Conservation (phyloP, 2,329 filamentous ascomycete species). For the Ceratocystiopsis minuta region DNA sequence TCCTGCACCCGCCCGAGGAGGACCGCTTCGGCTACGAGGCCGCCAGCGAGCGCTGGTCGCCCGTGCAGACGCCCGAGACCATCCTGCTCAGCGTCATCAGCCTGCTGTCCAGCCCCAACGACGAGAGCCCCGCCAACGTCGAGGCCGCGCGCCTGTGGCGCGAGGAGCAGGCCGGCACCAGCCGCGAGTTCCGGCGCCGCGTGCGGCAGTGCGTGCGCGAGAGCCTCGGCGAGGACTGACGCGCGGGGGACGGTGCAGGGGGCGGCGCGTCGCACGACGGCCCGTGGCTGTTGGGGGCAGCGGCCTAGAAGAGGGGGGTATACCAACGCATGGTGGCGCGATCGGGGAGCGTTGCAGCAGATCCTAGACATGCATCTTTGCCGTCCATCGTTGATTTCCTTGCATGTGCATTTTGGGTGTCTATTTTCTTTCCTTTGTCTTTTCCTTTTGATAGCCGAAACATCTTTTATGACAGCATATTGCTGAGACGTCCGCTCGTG, state of each 20-base stretch:
- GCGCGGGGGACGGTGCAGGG: neutral
- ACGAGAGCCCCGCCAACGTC: constrained; percentile 87
- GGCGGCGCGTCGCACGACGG: too few relatives aligned
- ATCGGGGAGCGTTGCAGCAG: too few relatives aligned
- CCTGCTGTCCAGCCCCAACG: constrained; percentile 81
- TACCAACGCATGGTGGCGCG: too few relatives aligned
- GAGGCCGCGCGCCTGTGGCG: constrained; percentile 82
- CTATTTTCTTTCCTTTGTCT: neutral
- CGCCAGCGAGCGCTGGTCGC: constrained; percentile 79
- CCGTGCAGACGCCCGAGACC: constrained; percentile 87
- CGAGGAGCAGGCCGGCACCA: constrained; percentile 46
- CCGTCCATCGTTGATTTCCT: too few relatives aligned
- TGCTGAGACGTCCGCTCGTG: too few relatives aligned
- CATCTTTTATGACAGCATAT: too few relatives aligned
- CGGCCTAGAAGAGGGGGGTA: too few relatives aligned
- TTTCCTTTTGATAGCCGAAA: neutral
- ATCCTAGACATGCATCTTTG: neutral
- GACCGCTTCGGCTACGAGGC: constrained; percentile 89
- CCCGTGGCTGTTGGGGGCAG: too few relatives aligned
- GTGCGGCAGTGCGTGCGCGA: constrained; percentile 66
- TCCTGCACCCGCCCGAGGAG: constrained; percentile 86
- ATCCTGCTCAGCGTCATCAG: constrained; percentile 86
- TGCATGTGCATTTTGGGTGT: neutral
- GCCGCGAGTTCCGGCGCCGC: constrained; percentile 57
- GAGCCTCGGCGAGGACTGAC: constrained; percentile 55